phyloP scores from a whole-genome alignment of 2,329 filamentous ascomycete species.

The Fusarium armeniacum region DNA sequence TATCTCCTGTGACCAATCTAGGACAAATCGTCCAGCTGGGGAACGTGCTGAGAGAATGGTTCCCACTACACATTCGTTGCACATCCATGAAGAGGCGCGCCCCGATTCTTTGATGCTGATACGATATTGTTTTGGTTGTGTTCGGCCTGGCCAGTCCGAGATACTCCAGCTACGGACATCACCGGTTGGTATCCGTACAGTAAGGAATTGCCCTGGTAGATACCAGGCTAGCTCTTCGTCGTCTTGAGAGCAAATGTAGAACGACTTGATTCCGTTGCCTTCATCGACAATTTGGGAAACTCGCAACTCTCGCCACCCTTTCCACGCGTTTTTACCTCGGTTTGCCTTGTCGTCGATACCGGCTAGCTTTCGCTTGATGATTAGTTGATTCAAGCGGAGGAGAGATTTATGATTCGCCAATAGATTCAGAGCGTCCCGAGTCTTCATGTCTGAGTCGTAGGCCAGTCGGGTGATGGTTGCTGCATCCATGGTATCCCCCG shows the following conservation, averaged over 20 bases:
- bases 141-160: conserved; percentile 21
- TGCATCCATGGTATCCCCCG: conserved; percentile 6
- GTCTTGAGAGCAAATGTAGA: not conserved
- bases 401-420: conserved; percentile 8
- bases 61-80: not conserved
- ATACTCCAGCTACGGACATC: conserved; percentile 20
- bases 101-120: conserved; percentile 12
- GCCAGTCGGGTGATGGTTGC: conserved; percentile 10
- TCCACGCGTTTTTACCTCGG: conserved; percentile 1
- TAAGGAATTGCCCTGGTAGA: conserved; percentile 16
- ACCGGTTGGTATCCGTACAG: conserved; percentile 11
- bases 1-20: conserved; percentile 10
- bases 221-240: conserved; percentile 5
- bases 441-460: conserved; percentile 6
- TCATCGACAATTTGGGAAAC: conserved; percentile 6
- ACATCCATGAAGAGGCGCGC: conserved; percentile 10
- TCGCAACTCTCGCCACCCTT: conserved; percentile 9
- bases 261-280: conserved; percentile 5
- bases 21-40: conserved; percentile 6
- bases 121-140: conserved; percentile 8
- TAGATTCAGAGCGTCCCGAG: conserved; percentile 12
- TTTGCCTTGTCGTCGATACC: conserved; percentile 4
- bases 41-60: conserved; percentile 1
- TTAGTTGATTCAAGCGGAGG: not conserved
- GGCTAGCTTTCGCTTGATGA: conserved; percentile 1